phyloP scores from a whole-genome alignment of 345 rosid species.

The Erucastrum elatum region DNA sequence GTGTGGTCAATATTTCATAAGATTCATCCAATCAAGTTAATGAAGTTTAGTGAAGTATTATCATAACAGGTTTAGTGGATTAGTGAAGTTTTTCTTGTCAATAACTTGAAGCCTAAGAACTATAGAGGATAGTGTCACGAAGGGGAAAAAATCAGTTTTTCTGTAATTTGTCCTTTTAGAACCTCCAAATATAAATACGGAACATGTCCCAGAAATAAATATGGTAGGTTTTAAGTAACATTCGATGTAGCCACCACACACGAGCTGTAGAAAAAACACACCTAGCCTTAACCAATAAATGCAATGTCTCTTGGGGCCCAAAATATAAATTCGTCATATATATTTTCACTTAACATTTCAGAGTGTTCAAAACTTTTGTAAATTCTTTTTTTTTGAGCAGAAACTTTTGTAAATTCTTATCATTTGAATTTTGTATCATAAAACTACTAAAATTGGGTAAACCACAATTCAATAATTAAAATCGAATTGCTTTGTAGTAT shows the following conservation, averaged over 20 bases:
- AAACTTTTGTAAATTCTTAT: neutral
- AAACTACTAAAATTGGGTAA: neutral
- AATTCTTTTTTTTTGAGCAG: too few relatives aligned
- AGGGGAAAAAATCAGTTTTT: neutral
- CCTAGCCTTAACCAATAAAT: slow-evolving; percentile 6
- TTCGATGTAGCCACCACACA: slow-evolving; percentile 12
- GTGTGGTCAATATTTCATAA: too few relatives aligned
- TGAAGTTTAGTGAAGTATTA: too few relatives aligned
- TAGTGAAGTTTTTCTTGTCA: neutral
- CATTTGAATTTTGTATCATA: neutral
- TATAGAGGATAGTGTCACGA: neutral
- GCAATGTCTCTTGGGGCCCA: slow-evolving; percentile 27
- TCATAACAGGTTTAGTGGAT: neutral
- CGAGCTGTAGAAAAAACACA: slow-evolving; percentile 12
- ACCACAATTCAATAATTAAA: neutral
- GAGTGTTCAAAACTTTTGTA: neutral
- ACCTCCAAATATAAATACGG: neutral
- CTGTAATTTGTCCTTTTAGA: neutral
- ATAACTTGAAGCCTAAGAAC: neutral
- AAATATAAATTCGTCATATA: neutral
- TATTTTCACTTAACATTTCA: neutral
- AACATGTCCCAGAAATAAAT: slow-evolving; percentile 33
- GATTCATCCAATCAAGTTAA: too few relatives aligned
- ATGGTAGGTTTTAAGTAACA: neutral
- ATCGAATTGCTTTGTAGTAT: neutral